Evolutionary conservation across 2,329 filamentous ascomycete species (phyloP).

Genomic region (Alternaria burnsii): DNA sequence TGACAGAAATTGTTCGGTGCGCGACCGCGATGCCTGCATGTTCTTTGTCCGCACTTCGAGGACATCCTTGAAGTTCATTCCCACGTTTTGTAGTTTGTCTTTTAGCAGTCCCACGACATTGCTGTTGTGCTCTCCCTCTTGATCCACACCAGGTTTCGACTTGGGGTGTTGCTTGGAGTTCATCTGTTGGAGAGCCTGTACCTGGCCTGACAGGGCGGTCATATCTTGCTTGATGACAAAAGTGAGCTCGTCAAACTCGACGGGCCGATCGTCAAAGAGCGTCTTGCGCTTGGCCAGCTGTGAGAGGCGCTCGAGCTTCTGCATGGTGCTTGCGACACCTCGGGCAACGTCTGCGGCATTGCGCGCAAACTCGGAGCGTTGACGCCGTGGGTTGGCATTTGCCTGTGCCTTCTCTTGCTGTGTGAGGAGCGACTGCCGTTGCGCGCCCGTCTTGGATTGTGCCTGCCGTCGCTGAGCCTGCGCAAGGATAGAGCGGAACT

Average conservation of each 20-base stretch:
- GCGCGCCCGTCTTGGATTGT: conserved; percentile 76
- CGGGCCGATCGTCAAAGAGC: conserved; percentile 93
- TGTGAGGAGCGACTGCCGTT: conserved; percentile 81
- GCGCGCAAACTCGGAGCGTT: conserved; percentile 89
- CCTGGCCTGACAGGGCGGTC: conserved; percentile 84
- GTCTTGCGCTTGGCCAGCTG: conserved; percentile 96
- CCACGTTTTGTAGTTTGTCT: conserved; percentile 90
- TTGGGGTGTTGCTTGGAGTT: conserved; percentile 78
- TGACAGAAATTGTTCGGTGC: conserved; percentile 97
- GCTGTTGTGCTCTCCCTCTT: conserved; percentile 97
- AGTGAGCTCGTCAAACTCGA: conserved; percentile 96
- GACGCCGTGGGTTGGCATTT: conserved; percentile 60
- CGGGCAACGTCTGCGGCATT: conserved; percentile 90
- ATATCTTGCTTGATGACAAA: conserved; percentile 99
- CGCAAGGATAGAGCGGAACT: conserved; percentile 90
- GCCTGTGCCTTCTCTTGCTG: conserved; percentile 69
- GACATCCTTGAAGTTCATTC: conserved; percentile 96
- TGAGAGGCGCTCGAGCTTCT: conserved; percentile 90
- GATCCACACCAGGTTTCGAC: conserved; percentile 61
- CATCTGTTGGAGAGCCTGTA: conserved; percentile 80
- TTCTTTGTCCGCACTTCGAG: conserved; percentile 97
- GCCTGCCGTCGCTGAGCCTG: conserved; percentile 84
- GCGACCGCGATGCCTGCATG: conserved; percentile 88
- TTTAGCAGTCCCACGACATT: conserved; percentile 94
- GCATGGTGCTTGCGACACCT: conserved; percentile 91